Conservation (phyloP, 2,329 filamentous ascomycete genomes). For the Penicillium nordicum region DNA sequence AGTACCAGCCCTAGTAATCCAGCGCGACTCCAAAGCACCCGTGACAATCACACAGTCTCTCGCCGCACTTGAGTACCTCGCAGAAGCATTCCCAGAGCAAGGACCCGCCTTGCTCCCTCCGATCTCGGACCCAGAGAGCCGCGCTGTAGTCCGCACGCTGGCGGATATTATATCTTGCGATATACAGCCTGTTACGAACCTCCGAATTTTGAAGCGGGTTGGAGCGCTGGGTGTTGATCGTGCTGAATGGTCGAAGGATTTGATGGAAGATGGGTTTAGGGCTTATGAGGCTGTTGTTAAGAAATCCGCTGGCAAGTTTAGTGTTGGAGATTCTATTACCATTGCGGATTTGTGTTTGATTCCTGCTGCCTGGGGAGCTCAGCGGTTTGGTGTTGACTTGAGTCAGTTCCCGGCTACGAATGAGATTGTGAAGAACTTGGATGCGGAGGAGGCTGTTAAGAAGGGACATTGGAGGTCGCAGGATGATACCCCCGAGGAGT, state of each 20-base stretch:
- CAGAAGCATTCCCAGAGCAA: slow-evolving; percentile 51
- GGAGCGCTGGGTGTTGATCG: slow-evolving; percentile 44
- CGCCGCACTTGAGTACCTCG: slow-evolving; percentile 61
- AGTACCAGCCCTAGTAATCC: slow-evolving; percentile 53
- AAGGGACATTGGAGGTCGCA: slow-evolving; percentile 55
- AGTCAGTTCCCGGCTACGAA: slow-evolving; percentile 47
- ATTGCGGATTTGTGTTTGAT: slow-evolving; percentile 59
- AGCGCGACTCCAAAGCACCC: slow-evolving; percentile 18
- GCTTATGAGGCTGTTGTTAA: slow-evolving; percentile 53
- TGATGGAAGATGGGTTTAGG: slow-evolving; percentile 52
- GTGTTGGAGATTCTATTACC: slow-evolving; percentile 54
- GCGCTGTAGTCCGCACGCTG: slow-evolving; percentile 54
- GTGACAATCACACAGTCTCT: slow-evolving; percentile 55
- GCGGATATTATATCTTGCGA: slow-evolving; percentile 56
- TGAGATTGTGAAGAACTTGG: slow-evolving; percentile 47
- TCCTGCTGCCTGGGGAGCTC: slow-evolving; percentile 57
- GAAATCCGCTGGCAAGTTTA: slow-evolving; percentile 47
- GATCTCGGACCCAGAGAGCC: slow-evolving; percentile 39
- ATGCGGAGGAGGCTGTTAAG: slow-evolving; percentile 50
- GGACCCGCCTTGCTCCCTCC: slow-evolving; percentile 48
- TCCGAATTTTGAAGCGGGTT: slow-evolving; percentile 52
- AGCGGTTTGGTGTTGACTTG: slow-evolving; percentile 55
- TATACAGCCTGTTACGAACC: slow-evolving; percentile 60
- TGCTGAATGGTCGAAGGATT: slow-evolving; percentile 51
- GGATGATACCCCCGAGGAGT: slow-evolving; percentile 52